A percentile compares a stretch with the other conserved stretches of the same genome.
Conservation (phyloP, 2,329 filamentous ascomycete species). For the Fulvia fulva region DNA sequence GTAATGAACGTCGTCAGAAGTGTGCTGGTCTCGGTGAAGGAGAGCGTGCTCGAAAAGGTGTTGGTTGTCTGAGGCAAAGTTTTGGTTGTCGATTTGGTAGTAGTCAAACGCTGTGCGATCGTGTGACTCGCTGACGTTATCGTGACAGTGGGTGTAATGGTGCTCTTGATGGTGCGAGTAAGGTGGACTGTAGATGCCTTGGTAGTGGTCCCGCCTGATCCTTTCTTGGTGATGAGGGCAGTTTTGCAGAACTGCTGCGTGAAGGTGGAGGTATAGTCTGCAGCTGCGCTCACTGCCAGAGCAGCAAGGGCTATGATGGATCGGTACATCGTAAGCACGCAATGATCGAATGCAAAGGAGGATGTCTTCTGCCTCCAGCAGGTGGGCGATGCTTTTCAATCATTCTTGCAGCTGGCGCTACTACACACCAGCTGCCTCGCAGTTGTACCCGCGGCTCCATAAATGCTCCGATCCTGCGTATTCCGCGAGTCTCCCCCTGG, state of each 20-base stretch:
- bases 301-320: not conserved
- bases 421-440: not conserved
- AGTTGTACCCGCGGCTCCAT: not conserved
- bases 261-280: not conserved
- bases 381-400: not conserved
- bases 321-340: not conserved
- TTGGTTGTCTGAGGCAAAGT: constrained; percentile 12
- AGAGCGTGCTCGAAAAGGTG: constrained; percentile 10
- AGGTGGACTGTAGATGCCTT: constrained; percentile 1
- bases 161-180: constrained; percentile 2
- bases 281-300: not conserved
- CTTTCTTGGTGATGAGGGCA: not conserved
- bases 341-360: not conserved
- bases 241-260: constrained; percentile 5
- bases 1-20: constrained; percentile 9
- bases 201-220: constrained; percentile 1
- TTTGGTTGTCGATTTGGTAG: constrained; percentile 1
- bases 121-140: not conserved
- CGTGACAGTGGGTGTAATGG: not conserved
- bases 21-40: constrained; percentile 10
- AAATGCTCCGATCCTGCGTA: not conserved
- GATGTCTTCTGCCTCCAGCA: not conserved
- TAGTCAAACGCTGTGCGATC: not conserved
- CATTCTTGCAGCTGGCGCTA: not conserved
- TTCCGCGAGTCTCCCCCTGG: not conserved